phyloP scores from a whole-genome alignment of 345 rosid genomes.

The Eucalyptus sideroxylon region DNA sequence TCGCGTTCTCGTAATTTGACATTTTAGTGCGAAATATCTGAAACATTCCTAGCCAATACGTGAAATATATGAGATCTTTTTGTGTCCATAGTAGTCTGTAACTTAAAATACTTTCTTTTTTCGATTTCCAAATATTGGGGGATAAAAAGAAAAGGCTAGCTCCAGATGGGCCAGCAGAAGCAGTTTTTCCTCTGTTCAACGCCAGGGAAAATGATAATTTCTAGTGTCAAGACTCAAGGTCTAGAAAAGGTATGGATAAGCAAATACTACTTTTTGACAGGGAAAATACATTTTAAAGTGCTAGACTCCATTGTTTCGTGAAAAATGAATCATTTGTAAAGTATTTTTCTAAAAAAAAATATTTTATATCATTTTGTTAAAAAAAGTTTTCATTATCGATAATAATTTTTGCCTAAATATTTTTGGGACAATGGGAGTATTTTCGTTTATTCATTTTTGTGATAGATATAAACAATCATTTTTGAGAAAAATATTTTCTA shows the following conservation, averaged over 20 bases:
- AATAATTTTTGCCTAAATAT: too few species aligned
- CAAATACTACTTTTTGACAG: not conserved
- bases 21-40: not conserved
- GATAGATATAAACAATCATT: rapidly evolving
- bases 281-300: not conserved
- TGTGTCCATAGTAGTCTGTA: not conserved
- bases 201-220: not conserved
- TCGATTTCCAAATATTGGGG: not conserved
- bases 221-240: not conserved
- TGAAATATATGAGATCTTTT: not conserved
- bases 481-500: rapidly evolving
- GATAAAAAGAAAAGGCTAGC: not conserved
- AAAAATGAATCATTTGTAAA: too few species aligned
- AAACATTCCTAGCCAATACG: not conserved
- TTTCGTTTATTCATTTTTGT: too few species aligned
- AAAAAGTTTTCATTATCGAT: too few species aligned
- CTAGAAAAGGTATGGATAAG: not conserved
- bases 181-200: not conserved
- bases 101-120: not conserved
- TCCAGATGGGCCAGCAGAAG: not conserved
- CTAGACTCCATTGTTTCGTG: rapidly evolving
- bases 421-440: too few species aligned
- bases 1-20: not conserved
- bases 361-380: rapidly evolving
- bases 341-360: too few species aligned